A percentile compares a stretch with the other conserved stretches of the same genome.
Evolutionary conservation across 2,329 filamentous ascomycete genomes (phyloP).

Genomic region (Albifimbria verrucaria): DNA sequence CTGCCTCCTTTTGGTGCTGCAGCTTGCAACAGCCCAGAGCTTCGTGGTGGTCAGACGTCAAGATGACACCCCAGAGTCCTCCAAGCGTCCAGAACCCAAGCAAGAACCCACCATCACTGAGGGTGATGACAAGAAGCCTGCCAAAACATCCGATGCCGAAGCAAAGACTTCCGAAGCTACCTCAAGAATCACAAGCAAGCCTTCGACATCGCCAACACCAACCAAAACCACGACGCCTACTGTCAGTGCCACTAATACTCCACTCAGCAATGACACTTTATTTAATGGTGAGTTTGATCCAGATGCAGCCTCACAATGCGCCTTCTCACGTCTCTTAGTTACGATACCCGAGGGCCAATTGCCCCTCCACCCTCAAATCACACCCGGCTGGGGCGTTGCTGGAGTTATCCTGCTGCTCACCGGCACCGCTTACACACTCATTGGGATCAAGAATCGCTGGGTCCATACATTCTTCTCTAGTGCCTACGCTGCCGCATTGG

Average conservation of each 20-base stretch:
- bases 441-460: constrained; percentile 80
- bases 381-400: constrained; percentile 75
- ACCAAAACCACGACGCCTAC: constrained; percentile 11
- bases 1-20: constrained; percentile 34
- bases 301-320: constrained; percentile 4
- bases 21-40: constrained; percentile 32
- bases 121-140: constrained; percentile 12
- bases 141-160: constrained; percentile 9
- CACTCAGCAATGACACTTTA: constrained; percentile 25
- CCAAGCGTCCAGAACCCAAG: constrained; percentile 6
- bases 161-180: constrained; percentile 8
- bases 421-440: constrained; percentile 67
- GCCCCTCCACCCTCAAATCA: constrained; percentile 71
- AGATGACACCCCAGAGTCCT: constrained; percentile 18
- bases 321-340: constrained; percentile 25
- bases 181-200: constrained; percentile 9
- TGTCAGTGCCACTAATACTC: constrained; percentile 15
- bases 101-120: constrained; percentile 7
- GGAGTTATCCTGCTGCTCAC: constrained; percentile 72
- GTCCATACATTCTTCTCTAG: constrained; percentile 79
- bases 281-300: constrained; percentile 28
- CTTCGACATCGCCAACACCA: constrained; percentile 7
- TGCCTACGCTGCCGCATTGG: constrained; percentile 68
- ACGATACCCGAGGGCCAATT: constrained; percentile 52
- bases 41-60: constrained; percentile 30